These are phyloP conservation scores for Hura crepitans DNA, from an alignment of 441 rosid species.

Conservation along the genomic window DNA sequence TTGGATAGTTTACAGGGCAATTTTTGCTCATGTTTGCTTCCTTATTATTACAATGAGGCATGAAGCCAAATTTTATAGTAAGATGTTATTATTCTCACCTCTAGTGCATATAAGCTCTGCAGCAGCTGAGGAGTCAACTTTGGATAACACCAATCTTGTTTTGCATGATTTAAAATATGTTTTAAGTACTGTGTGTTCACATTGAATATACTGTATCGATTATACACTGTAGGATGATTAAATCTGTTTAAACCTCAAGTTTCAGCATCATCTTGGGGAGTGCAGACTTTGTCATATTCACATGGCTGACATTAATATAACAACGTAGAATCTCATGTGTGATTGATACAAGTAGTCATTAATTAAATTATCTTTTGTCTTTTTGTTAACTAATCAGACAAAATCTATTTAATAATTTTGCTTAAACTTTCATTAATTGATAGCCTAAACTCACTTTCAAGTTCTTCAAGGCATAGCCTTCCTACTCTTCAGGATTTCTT, in stretches of 20 bases:
- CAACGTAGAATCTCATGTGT: too few species aligned
- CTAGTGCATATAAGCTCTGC: background rate
- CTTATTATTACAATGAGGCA: background rate
- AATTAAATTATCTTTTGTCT: background rate
- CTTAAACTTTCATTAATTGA: background rate
- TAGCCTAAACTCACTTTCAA: background rate
- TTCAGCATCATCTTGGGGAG: background rate
- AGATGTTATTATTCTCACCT: background rate
- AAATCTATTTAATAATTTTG: background rate
- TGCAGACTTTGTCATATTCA: background rate
- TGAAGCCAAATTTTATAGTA: background rate
- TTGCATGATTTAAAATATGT: background rate
- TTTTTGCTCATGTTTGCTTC: background rate
- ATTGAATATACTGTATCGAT: background rate
- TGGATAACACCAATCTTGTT: background rate
- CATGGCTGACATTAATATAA: background rate
- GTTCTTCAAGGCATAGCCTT: background rate
- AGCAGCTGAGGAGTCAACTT: slow-evolving; percentile 1
- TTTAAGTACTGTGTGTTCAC: too few species aligned
- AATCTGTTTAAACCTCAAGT: background rate
- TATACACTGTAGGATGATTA: background rate
- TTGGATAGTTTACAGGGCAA: background rate
- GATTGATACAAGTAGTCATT: background rate
- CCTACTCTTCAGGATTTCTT: background rate
- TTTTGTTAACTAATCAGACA: background rate